A percentile compares a stretch with the other conserved stretches of the same genome.
Evolutionary conservation across 306 rosid genomes (phyloP).

Genomic region (Quillaja saponaria): DNA sequence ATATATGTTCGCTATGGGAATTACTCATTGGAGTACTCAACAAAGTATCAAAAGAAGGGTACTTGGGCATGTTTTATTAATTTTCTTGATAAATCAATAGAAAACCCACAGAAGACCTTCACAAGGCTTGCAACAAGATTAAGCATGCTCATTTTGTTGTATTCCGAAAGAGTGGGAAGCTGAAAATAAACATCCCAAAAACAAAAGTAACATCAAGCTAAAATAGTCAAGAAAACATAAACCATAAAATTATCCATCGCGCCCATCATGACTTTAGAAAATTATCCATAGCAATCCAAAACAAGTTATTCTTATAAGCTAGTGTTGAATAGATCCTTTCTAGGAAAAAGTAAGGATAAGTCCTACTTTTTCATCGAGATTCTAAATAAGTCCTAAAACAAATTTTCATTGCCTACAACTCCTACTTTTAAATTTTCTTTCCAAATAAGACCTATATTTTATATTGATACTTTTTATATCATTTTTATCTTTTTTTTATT

Average conservation of each 20-base stretch:
- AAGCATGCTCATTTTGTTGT: conserved; percentile 92
- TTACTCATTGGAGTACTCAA: neutral
- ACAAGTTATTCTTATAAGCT: too few relatives aligned
- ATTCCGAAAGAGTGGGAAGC: conserved; percentile 81
- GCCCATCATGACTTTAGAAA: too few relatives aligned
- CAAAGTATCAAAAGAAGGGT: conserved; percentile 19
- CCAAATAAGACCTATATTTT: too few relatives aligned
- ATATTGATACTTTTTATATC: too few relatives aligned
- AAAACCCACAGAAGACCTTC: conserved; percentile 54
- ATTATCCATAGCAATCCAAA: too few relatives aligned
- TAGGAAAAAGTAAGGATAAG: too few relatives aligned
- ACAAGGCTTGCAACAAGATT: conserved; percentile 79
- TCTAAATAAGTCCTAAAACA: too few relatives aligned
- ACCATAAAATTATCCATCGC: neutral
- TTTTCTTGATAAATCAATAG: conserved; percentile 24
- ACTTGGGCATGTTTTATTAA: conserved; percentile 4
- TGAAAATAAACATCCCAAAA: conserved; percentile 45
- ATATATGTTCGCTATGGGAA: neutral
- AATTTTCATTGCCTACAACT: too few relatives aligned
- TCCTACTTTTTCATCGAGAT: too few relatives aligned
- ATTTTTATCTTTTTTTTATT: too few relatives aligned
- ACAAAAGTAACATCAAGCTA: conserved; percentile 19
- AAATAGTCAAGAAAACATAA: neutral
- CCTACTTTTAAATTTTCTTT: too few relatives aligned
- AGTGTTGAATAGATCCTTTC: too few relatives aligned